Conservation (phyloP, 83 land plant genomes). For the Diphasiastrum complanatum region DNA sequence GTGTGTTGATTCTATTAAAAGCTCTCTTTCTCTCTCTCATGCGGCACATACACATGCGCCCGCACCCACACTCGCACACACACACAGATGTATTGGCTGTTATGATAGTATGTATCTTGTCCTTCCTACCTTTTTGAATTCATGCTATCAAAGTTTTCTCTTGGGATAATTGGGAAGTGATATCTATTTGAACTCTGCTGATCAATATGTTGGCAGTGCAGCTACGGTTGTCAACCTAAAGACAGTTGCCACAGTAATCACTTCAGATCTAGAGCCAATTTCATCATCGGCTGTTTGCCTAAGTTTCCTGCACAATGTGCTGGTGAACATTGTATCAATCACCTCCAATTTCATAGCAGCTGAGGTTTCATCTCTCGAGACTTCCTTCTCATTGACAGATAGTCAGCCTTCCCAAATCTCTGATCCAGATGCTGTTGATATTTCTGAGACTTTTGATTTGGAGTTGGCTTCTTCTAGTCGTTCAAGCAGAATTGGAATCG, state of each 20-base stretch:
- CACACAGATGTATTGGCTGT: too few relatives aligned
- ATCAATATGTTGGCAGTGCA: slow-evolving; percentile 21
- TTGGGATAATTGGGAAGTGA: not conserved
- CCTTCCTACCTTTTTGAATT: not conserved
- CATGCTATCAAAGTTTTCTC: not conserved
- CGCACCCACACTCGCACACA: too few relatives aligned
- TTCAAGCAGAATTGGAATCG: too few relatives aligned
- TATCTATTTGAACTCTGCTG: not conserved
- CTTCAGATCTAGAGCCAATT: slow-evolving; percentile 43
- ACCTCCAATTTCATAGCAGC: slow-evolving; percentile 58
- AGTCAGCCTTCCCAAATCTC: not conserved
- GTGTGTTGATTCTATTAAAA: too few relatives aligned
- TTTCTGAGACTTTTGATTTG: not conserved
- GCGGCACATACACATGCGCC: too few relatives aligned
- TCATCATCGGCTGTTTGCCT: slow-evolving; percentile 29
- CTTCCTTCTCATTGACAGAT: not conserved
- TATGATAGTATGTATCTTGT: too few relatives aligned
- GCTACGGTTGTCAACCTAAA: slow-evolving; percentile 84
- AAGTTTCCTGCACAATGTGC: slow-evolving; percentile 47
- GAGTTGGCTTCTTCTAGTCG: too few relatives aligned
- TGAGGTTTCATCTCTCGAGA: too few relatives aligned
- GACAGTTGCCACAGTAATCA: slow-evolving; percentile 41
- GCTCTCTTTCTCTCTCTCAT: too few relatives aligned
- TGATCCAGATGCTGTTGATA: not conserved
- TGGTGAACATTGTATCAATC: slow-evolving; percentile 59